Evolutionary conservation across 306 rosid species (phyloP), one percentile per base, ranked within the genome.

Genomic region (Inga laurina): DNA sequence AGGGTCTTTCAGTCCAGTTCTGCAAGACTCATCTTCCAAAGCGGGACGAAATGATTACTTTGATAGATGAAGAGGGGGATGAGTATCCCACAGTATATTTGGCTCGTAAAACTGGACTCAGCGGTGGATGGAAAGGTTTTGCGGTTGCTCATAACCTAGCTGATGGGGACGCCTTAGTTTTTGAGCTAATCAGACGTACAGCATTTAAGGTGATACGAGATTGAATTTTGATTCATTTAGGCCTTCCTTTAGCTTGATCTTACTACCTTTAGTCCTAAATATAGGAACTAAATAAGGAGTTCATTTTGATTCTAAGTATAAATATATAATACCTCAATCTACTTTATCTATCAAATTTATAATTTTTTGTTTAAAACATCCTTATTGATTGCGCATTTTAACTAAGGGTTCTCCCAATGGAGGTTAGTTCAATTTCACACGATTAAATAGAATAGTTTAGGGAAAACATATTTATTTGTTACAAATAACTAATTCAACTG

Each of bases 51-150:
- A 82, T 57, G 32, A 79, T 94, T 78, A 84, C 92, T 59, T 85
- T 94, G 86, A 81, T 91, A 59, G 98, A 94, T 69, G 98, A 89
- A 83, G 91, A 85, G 30, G 94, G 87, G 12, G 75, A 88, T 44
- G 93, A 91, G 81, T 88, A 81, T 76, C 75, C 87, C 37, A 83
- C 91, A 27, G 57, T 91, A 74, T 94, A 89, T 84, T 88, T 91
- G 87, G 83, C 41, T 67, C 89, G 14, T 6, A 92, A 90, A 44
- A 73, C 80, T 22, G 97, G 97, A 75, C 90, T 92, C 5, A 92
- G 96, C 41, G 97, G 93, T 62, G 96, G 98, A 76, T 92, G 98
- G 96, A 89, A 72, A 79, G 98, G 92, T 37, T 93, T 95, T 74
- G 66, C 98, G 4, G 81, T 93, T 84, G 97, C 97, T 81, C 98